These are phyloP conservation scores for Zychaea mexicana DNA, from an alignment of 371 early-diverging fungal genomes.

Conservation along the genomic window DNA sequence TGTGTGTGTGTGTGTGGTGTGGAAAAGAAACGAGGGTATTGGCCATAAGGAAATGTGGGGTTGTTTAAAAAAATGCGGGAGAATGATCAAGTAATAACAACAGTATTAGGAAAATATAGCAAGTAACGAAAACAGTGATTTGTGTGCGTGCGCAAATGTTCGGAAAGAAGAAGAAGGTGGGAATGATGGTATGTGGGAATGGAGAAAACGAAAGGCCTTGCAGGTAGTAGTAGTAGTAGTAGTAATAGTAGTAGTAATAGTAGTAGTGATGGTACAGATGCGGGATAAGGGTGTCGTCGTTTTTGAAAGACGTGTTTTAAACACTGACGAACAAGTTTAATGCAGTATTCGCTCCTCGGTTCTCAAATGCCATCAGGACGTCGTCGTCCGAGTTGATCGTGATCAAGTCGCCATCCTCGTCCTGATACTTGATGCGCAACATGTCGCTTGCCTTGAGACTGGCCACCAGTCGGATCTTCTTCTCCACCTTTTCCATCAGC, in stretches of 20 bases:
- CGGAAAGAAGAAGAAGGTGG: not conserved
- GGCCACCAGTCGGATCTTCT: slow-evolving; percentile 84
- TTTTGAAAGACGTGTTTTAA: slow-evolving; percentile 13
- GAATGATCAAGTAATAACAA: not conserved
- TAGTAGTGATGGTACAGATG: not conserved
- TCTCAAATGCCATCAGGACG: slow-evolving; percentile 91
- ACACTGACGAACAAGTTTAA: slow-evolving; percentile 46
- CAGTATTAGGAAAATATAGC: not conserved
- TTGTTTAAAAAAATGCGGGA: not conserved
- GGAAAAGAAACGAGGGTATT: slow-evolving; percentile 11
- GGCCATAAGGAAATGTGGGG: not conserved
- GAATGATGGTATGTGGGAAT: not conserved
- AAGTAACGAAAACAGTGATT: too few species aligned
- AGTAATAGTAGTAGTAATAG: not conserved
- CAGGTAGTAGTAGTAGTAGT: not conserved
- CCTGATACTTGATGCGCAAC: slow-evolving; percentile 83
- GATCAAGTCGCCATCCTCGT: slow-evolving; percentile 91
- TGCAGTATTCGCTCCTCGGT: slow-evolving; percentile 42
- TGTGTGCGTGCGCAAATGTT: too few species aligned
- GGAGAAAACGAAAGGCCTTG: not conserved
- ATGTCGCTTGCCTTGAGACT: slow-evolving; percentile 43
- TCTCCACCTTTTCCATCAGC: slow-evolving; percentile 80
- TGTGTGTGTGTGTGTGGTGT: too few species aligned
- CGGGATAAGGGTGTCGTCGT: not conserved
- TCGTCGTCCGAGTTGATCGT: slow-evolving; percentile 90